These are phyloP conservation scores for Exophiala dermatitidis DNA, from an alignment of 2,329 filamentous ascomycete species.

Conservation along the genomic window DNA sequence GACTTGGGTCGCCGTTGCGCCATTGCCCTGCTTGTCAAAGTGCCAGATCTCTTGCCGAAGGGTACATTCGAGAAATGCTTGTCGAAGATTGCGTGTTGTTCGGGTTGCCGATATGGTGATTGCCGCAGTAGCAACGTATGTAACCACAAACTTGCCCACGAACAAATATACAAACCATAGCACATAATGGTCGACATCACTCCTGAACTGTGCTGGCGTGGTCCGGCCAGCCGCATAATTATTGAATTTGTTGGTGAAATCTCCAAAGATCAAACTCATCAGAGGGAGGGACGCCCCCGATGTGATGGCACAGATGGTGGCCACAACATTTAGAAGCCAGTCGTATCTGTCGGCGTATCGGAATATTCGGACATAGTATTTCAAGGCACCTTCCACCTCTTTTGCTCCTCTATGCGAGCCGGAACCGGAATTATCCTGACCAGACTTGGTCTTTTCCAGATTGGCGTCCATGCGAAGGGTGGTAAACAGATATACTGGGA, in stretches of 20 bases:
- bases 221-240: constrained; percentile 21
- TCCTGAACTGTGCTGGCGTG: constrained; percentile 23
- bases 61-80: constrained; percentile 27
- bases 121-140: constrained; percentile 31
- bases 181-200: constrained; percentile 19
- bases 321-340: constrained; percentile 21
- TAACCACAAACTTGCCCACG: constrained; percentile 31
- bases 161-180: constrained; percentile 37
- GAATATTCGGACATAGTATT: constrained; percentile 23
- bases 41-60: constrained; percentile 31
- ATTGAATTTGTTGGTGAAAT: constrained; percentile 29
- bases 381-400: constrained; percentile 16
- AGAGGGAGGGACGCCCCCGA: constrained; percentile 31
- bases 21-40: constrained; percentile 28
- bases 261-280: constrained; percentile 37
- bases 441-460: constrained; percentile 6
- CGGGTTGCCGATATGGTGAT: constrained; percentile 26
- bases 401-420: constrained; percentile 1
- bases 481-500: neutral
- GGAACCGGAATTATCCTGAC: constrained; percentile 4
- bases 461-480: constrained; percentile 3
- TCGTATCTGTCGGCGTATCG: constrained; percentile 24
- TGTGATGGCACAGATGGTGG: constrained; percentile 23
- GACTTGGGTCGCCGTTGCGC: constrained; percentile 30
- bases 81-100: constrained; percentile 24